Evolutionary conservation across 345 rosid species (phyloP).

Genomic region (Hibiscus trionum): DNA sequence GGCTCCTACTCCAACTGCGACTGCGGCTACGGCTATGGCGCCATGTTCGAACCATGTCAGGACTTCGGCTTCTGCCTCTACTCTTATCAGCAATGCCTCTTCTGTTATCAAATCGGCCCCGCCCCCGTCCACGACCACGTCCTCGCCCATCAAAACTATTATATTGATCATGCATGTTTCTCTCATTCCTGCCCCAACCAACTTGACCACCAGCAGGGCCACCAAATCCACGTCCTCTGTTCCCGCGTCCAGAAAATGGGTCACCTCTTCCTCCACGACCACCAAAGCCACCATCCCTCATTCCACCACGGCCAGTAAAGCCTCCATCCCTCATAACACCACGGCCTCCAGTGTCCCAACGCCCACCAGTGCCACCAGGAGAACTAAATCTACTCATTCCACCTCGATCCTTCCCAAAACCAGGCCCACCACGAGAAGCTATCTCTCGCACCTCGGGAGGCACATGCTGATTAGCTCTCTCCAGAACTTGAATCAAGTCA

Average conservation of each 20-base stretch:
- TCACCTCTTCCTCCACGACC: conserved; percentile 47
- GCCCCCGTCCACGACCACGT: conserved; percentile 62
- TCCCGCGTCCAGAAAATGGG: conserved; percentile 53
- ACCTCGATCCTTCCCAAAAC: conserved; percentile 61
- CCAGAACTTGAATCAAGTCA: conserved; percentile 79
- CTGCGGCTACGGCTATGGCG: conserved; percentile 37
- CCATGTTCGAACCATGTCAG: conserved; percentile 55
- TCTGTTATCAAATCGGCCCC: conserved; percentile 72
- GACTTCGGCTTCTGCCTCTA: conserved; percentile 77
- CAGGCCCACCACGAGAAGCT: conserved; percentile 71
- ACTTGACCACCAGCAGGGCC: conserved; percentile 40
- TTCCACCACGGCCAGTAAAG: conserved; percentile 36
- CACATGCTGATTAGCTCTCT: conserved; percentile 87
- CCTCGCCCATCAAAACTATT: conserved; percentile 60
- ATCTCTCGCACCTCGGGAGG: conserved; percentile 81
- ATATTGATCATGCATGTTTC: conserved; percentile 46
- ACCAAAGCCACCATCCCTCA: conserved; percentile 39
- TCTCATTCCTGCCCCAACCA: conserved; percentile 51
- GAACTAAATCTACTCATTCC: conserved; percentile 68
- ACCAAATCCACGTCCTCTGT: conserved; percentile 60
- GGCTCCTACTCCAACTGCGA: conserved; percentile 22
- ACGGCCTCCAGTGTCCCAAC: conserved; percentile 68
- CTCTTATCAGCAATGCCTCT: conserved; percentile 41
- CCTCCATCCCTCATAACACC: conserved; percentile 40
- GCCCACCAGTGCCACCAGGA: conserved; percentile 43